These are phyloP conservation scores for Helotiales sp. DNA, from an alignment of 2,329 filamentous ascomycete species.

Conservation along the genomic window DNA sequence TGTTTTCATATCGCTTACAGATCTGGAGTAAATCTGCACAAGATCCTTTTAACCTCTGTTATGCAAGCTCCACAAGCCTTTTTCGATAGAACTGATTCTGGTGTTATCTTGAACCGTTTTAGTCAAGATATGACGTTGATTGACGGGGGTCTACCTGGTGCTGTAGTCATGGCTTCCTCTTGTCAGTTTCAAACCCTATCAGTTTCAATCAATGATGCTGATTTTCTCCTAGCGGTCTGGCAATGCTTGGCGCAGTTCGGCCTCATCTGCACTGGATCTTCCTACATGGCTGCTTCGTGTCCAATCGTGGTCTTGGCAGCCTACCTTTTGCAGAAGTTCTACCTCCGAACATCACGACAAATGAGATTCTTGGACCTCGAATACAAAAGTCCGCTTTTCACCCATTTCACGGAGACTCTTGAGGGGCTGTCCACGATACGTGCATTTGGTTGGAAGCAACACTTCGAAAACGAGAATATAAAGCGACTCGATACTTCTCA, in stretches of 20 bases:
- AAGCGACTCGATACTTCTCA: constrained; percentile 53
- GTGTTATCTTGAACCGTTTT: constrained; percentile 24
- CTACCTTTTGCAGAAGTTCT: constrained; percentile 40
- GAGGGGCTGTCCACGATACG: constrained; percentile 51
- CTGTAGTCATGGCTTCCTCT: constrained; percentile 6
- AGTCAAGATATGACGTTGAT: constrained; percentile 30
- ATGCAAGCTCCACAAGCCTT: constrained; percentile 20
- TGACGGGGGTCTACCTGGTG: constrained; percentile 27
- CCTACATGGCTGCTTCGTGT: constrained; percentile 16
- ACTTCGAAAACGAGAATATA: constrained; percentile 45
- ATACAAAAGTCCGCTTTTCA: constrained; percentile 42
- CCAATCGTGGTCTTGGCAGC: constrained; percentile 27
- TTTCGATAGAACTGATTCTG: constrained; percentile 22
- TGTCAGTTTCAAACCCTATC: background rate
- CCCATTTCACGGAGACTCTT: constrained; percentile 47
- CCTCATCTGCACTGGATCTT: constrained; percentile 36
- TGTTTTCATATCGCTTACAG: constrained; percentile 14
- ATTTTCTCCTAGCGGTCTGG: constrained; percentile 2
- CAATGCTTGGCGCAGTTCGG: constrained; percentile 14
- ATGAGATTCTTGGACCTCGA: constrained; percentile 48
- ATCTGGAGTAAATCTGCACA: constrained; percentile 12
- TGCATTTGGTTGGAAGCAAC: constrained; percentile 54
- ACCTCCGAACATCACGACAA: constrained; percentile 48
- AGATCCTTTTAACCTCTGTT: constrained; percentile 13
- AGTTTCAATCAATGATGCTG: background rate